Percentiles rank a stretch among this genome's conserved stretches.
Evolutionary conservation across 805 yeast genomes (phyloP).

Genomic region (Cyberlindnera suaveolens): DNA sequence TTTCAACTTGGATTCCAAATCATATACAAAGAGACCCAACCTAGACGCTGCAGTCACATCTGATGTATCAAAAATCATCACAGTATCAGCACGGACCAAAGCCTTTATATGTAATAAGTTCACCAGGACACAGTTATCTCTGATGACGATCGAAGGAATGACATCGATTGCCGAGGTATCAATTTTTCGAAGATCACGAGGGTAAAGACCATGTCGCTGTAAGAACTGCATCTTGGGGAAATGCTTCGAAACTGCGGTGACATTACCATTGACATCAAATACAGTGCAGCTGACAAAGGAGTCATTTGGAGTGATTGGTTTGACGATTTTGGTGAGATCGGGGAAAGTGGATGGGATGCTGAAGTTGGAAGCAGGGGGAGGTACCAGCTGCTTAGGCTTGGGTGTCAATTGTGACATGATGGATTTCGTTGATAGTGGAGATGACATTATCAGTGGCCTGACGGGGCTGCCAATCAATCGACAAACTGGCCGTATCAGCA

Average conservation of each 20-base stretch:
- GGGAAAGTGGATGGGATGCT: slow-evolving; percentile 10
- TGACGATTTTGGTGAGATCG: slow-evolving; percentile 17
- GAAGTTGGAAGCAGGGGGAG: slow-evolving; percentile 7
- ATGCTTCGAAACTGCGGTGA: slow-evolving; percentile 70
- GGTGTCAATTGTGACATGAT: background rate
- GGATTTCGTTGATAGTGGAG: background rate
- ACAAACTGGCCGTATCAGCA: no score
- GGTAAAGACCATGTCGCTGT: slow-evolving; percentile 67
- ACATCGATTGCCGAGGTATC: slow-evolving; percentile 71
- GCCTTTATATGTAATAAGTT: slow-evolving; percentile 88
- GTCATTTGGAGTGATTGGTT: slow-evolving; percentile 38
- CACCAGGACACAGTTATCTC: slow-evolving; percentile 70
- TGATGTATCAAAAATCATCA: slow-evolving; percentile 71
- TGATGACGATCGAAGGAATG: slow-evolving; percentile 81
- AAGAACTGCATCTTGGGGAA: slow-evolving; percentile 75
- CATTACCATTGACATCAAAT: slow-evolving; percentile 67
- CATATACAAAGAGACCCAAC: slow-evolving; percentile 76
- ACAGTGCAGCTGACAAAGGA: slow-evolving; percentile 68
- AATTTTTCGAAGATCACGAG: slow-evolving; percentile 82
- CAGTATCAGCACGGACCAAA: slow-evolving; percentile 70
- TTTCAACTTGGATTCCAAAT: slow-evolving; percentile 68
- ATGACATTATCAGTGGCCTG: no score
- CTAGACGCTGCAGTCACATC: slow-evolving; percentile 53
- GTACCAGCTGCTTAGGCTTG: slow-evolving; percentile 1
- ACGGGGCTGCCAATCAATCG: no score